Base-by-base conservation (phyloP, 768 basidiomycete species). In the Tremella yokohamensis region DNA sequence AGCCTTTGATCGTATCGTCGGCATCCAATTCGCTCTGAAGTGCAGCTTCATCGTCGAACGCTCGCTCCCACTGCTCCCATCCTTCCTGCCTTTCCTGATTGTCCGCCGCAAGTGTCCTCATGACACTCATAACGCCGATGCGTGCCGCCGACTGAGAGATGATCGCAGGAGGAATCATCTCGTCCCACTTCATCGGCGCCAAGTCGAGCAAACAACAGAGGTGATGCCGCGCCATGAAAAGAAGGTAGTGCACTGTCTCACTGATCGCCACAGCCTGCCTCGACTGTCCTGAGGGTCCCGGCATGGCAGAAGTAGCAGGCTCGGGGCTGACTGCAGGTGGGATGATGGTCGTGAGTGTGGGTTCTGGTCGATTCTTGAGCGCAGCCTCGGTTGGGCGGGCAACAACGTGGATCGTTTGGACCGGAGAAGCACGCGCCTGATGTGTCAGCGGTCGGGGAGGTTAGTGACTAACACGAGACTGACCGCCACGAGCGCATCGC, bases 221-320 rank as follows among this genome's bases (percentile, higher is more conserved):
- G 50, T 73, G 71, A 29, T 65, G 59, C 26, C 71, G 64, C 9
- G 66, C 56, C 2, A 61, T 64, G 63, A 73, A 73, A 20, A 68
- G 56, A 22, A 70, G 61, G 44, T 70, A 73, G 52, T 73, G 71
- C 0, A 68, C 57, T 9, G 64, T 58, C 45, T 73, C 71, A 0
- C 22, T 57, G 2, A 45, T 8, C 4, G 42, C 42, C 6, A 45
- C 42, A 8, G n/a, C 42, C 42, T 34, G 4, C 29, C 29, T 34
- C 6, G 29, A 34, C 24, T 42, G n/a, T 19, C 24, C n/a, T 22
- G 45, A 1, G 48, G 38, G 24, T 29, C 22, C 38, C n/a, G 59
- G 12, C n/a, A 50, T 18, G 2, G 50, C 18, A n/a, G 38, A 40
- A 16, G 47, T 6, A 1, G 49, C 11, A 16, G 52, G 55, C 2